These are phyloP conservation scores for Lunasporangiospora selenospora DNA, from an alignment of 192 early-diverging fungal genomes.

Conservation along the genomic window DNA sequence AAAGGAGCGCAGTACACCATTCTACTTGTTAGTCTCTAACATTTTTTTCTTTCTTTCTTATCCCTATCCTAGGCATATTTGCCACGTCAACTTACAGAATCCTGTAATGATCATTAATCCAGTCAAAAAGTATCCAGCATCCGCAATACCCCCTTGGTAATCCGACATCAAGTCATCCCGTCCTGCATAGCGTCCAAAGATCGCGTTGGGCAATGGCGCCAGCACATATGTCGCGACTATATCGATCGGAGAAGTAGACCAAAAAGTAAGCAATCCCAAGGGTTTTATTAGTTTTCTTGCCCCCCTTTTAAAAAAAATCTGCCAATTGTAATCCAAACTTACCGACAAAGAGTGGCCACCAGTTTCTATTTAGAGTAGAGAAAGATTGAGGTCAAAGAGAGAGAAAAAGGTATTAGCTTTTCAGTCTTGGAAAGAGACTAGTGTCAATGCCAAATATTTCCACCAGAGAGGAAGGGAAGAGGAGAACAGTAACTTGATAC, in stretches of 20 bases:
- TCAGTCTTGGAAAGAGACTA: neutral
- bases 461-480: neutral
- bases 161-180: slow-evolving; percentile 76
- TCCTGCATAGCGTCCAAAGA: slow-evolving; percentile 77
- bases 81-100: slow-evolving; percentile 65
- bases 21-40: too few relatives aligned
- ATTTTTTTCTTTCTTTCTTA: too few relatives aligned
- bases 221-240: slow-evolving; percentile 88
- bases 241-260: neutral
- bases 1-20: neutral
- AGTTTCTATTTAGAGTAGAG: slow-evolving; percentile 71
- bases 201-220: slow-evolving; percentile 90
- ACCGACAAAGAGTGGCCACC: slow-evolving; percentile 93
- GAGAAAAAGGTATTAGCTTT: neutral
- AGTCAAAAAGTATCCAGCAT: slow-evolving; percentile 88
- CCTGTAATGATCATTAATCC: slow-evolving; percentile 92
- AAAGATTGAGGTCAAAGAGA: too few relatives aligned
- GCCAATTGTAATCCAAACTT: slow-evolving; percentile 10
- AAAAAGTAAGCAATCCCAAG: neutral
- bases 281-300: neutral
- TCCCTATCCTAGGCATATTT: neutral
- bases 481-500: slow-evolving; percentile 3
- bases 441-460: neutral
- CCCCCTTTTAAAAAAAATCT: neutral
- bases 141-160: slow-evolving; percentile 60